These are phyloP conservation scores for Alisma plantagoaquatica DNA, from an alignment of 106 monocot species.

Conservation along the genomic window DNA sequence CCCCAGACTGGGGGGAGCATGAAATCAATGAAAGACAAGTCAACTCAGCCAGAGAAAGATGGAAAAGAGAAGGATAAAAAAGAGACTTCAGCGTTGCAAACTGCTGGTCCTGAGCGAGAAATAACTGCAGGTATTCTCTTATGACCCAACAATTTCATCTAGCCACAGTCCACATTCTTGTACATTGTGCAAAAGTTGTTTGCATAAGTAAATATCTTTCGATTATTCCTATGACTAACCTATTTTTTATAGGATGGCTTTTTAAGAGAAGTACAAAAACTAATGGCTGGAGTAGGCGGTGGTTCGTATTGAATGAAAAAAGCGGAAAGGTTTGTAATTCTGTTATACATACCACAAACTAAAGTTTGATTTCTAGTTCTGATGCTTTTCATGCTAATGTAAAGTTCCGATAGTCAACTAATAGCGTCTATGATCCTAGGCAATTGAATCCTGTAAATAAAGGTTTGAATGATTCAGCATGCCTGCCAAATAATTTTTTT, in stretches of 20 bases:
- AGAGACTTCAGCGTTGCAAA: constrained; percentile 53
- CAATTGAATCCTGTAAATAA: no score
- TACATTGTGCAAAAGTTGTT: no score
- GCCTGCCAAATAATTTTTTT: no score
- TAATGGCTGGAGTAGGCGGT: constrained; percentile 80
- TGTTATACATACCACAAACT: no score
- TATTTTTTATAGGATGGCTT: constrained; percentile 22
- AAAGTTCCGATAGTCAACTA: no score
- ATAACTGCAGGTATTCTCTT: constrained; percentile 92
- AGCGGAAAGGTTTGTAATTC: constrained; percentile 67
- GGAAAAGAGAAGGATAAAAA: no score
- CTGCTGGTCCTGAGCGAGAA: constrained; percentile 78
- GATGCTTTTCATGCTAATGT: no score
- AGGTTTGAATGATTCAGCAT: no score
- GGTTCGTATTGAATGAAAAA: constrained; percentile 98
- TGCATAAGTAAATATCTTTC: background rate
- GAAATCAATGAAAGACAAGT: constrained; percentile 76
- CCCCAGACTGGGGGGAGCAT: constrained; percentile 67
- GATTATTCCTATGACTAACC: background rate
- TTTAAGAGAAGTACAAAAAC: constrained; percentile 89
- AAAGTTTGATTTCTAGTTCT: no score
- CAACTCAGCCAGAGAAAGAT: constrained; percentile 53
- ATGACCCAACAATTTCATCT: no score
- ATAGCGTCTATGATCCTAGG: no score
- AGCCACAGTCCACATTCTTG: no score